These are phyloP conservation scores for Orbilia ellipsospora DNA, from an alignment of 2,329 filamentous ascomycete species.

Conservation along the genomic window DNA sequence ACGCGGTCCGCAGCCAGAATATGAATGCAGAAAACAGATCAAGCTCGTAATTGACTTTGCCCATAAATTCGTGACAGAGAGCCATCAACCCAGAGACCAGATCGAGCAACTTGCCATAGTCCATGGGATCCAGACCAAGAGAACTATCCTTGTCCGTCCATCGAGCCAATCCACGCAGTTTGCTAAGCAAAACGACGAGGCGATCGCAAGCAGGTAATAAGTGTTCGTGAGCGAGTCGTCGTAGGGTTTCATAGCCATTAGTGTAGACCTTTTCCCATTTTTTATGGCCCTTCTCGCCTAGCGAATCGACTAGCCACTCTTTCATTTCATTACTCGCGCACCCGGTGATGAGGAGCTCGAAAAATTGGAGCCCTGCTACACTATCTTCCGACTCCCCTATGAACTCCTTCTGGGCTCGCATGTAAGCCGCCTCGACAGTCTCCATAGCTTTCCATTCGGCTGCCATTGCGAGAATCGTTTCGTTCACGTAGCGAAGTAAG, in stretches of 20 bases:
- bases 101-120: conserved; percentile 59
- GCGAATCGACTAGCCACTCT: conserved; percentile 88
- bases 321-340: conserved; percentile 68
- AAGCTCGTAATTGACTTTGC: conserved; percentile 58
- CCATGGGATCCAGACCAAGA: conserved; percentile 59
- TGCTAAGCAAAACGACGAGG: conserved; percentile 80
- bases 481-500: conserved; percentile 82
- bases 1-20: conserved; percentile 58
- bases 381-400: conserved; percentile 64
- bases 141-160: conserved; percentile 64
- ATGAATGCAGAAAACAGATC: conserved; percentile 59
- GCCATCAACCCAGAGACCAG: conserved; percentile 58
- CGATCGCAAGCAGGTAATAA: conserved; percentile 88
- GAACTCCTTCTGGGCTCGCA: conserved; percentile 80
- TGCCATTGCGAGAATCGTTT: conserved; percentile 81
- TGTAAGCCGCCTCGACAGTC: conserved; percentile 81
- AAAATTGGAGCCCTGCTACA: conserved; percentile 58
- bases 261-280: conserved; percentile 91
- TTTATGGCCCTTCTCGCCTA: conserved; percentile 88
- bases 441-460: conserved; percentile 85
- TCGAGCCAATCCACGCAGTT: conserved; percentile 82
- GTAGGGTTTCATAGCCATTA: conserved; percentile 79
- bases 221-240: conserved; percentile 84
- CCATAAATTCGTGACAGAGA: conserved; percentile 58
- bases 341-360: conserved; percentile 59